Percentiles rank a stretch among this genome's conserved stretches.
phyloP scores from a whole-genome alignment of 202 grass and related monocot genomes.

The Cymbopogon flexuosus region DNA sequence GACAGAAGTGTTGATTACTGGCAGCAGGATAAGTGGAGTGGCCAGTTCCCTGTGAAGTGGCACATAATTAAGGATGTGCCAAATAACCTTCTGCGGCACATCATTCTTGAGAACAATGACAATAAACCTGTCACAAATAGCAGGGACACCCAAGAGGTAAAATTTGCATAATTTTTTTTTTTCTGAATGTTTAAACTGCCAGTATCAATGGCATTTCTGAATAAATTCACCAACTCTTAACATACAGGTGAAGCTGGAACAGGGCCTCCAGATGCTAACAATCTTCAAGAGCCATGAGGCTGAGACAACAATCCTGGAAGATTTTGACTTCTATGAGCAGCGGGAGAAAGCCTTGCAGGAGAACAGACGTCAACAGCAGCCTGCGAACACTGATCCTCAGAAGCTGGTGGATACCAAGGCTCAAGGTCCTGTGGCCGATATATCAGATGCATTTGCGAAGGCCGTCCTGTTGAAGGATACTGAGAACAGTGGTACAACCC shows the following conservation, averaged over 20 bases:
- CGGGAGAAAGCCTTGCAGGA: slow-evolving; percentile 64
- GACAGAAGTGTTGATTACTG: slow-evolving; percentile 65
- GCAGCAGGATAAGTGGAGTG: slow-evolving; percentile 70
- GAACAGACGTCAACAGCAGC: slow-evolving; percentile 53
- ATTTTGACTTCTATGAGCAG: slow-evolving; percentile 64
- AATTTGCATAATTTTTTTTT: neutral
- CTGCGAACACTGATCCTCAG: slow-evolving; percentile 8
- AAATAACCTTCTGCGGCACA: slow-evolving; percentile 48
- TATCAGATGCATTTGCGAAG: slow-evolving; percentile 38
- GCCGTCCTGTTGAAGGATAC: slow-evolving; percentile 40
- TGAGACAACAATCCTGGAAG: slow-evolving; percentile 51
- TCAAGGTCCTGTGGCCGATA: slow-evolving; percentile 16
- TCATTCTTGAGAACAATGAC: slow-evolving; percentile 61
- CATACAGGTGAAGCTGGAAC: slow-evolving; percentile 56
- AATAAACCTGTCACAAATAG: slow-evolving; percentile 65
- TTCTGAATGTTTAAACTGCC: neutral
- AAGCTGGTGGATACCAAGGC: slow-evolving; percentile 27
- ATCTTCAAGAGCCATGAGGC: slow-evolving; percentile 58
- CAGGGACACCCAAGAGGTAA: slow-evolving; percentile 75
- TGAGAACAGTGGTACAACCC: slow-evolving; percentile 20
- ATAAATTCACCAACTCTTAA: neutral
- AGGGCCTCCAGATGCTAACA: slow-evolving; percentile 57
- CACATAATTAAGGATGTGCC: slow-evolving; percentile 72
- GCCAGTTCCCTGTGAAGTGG: slow-evolving; percentile 80
- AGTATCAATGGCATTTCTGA: slow-evolving; percentile 6